A percentile compares a stretch with the other conserved stretches of the same genome.
Conservation (phyloP, 192 early-diverging fungal species). For the Backusella circina region DNA sequence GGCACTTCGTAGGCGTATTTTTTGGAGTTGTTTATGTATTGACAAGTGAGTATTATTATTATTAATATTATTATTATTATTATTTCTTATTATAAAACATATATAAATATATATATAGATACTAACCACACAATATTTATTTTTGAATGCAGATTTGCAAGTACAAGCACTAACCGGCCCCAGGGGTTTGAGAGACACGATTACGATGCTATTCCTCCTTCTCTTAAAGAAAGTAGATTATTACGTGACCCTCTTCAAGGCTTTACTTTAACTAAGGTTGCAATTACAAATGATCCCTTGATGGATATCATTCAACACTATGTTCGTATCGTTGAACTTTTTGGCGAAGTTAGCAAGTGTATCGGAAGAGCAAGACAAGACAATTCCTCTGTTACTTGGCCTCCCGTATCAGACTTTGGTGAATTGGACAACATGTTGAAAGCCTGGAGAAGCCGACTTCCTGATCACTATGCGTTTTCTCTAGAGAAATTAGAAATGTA, state of each 20-base stretch:
- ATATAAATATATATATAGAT: background rate
- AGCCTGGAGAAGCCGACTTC: conserved; percentile 14
- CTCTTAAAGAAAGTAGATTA: conserved; percentile 15
- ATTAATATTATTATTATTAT: background rate
- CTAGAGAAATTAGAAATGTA: background rate
- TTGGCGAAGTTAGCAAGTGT: conserved; percentile 30
- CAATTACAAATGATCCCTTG: conserved; percentile 16
- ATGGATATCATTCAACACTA: conserved; percentile 17
- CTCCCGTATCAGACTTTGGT: conserved; percentile 22
- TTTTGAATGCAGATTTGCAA: conserved; percentile 23
- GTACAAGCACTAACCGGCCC: conserved; percentile 39
- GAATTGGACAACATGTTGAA: conserved; percentile 8
- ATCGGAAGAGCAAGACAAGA: conserved; percentile 17
- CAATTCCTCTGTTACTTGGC: conserved; percentile 13
- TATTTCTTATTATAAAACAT: background rate
- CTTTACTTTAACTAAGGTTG: conserved; percentile 1
- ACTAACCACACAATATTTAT: background rate
- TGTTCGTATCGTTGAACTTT: conserved; percentile 10
- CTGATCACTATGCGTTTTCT: conserved; percentile 8
- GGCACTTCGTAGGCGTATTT: conserved; percentile 38
- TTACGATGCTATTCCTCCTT: conserved; percentile 29
- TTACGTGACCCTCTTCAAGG: conserved; percentile 18
- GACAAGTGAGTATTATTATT: conserved; percentile 34
- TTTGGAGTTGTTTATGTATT: conserved; percentile 49
- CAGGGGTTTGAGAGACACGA: conserved; percentile 45